Evolutionary conservation across 2,329 filamentous ascomycete species (phyloP).

Genomic region (Monosporascus sp.): DNA sequence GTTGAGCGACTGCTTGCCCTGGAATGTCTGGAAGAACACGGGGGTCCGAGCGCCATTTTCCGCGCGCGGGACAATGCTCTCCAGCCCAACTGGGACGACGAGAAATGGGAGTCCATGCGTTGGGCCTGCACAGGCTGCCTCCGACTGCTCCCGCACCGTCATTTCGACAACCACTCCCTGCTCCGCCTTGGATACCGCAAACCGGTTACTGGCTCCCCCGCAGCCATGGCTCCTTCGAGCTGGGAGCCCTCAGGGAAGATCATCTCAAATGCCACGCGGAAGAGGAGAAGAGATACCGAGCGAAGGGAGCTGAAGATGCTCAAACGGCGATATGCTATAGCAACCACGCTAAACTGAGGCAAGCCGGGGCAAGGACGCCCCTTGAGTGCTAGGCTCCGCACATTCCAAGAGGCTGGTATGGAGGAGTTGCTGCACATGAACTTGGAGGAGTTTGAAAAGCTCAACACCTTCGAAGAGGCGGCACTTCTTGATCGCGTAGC

Average conservation of each 20-base stretch:
- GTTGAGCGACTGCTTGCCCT: constrained; percentile 7
- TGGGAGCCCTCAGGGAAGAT: not conserved
- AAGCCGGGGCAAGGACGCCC: not conserved
- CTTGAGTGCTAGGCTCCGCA: not conserved
- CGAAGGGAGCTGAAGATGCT: not conserved
- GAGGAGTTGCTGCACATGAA: not conserved
- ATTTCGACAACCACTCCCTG: constrained; percentile 10
- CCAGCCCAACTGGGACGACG: constrained; percentile 3
- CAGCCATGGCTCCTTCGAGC: not conserved
- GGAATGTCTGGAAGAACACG: constrained; percentile 4
- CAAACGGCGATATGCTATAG: not conserved
- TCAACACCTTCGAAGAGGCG: not conserved
- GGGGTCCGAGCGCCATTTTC: constrained; percentile 1
- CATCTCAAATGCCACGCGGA: not conserved
- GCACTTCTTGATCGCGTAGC: not conserved
- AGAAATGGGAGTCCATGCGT: constrained; percentile 3
- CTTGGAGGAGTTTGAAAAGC: not conserved
- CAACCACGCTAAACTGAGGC: not conserved
- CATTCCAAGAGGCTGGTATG: constrained; percentile 2
- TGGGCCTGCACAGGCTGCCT: constrained; percentile 9
- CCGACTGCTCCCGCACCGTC: constrained; percentile 5
- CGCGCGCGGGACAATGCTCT: not conserved
- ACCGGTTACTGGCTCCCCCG: not conserved
- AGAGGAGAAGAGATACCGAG: not conserved
- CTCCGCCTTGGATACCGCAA: constrained; percentile 8